Evolutionary conservation across 768 basidiomycete genomes (phyloP), one percentile per base, ranked within the genome.

Genomic region (Cystobasidium tubakii): DNA sequence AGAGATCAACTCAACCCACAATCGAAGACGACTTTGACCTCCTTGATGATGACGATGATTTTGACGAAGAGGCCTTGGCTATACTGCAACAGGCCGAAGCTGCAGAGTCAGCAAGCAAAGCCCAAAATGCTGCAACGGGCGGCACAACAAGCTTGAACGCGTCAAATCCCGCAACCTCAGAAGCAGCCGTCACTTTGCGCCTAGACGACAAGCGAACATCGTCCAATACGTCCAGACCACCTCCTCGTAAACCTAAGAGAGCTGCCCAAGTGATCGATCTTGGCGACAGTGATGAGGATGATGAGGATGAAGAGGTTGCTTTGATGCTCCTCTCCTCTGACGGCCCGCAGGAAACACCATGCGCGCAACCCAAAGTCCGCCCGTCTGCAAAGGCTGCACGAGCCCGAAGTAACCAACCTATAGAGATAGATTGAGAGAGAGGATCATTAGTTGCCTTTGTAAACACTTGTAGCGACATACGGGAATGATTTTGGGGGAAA

Each of bases 11-110:
- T n/a, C n/a, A n/a, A n/a, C n/a, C n/a, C 23, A 57, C 7, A 57
- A n/a, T 23, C 7, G 89, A 91, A 73, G 92, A 93, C 67, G 92
- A 95, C 79, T 91, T 93, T 76, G 91, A 94, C 7, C 90, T 92
- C 55, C 83, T 95, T 44, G 92, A 94, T 74, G 92, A 62, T 29
- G 57, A 62, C 15, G 57, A 62, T 23, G 57, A 62, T 9, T 33
- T 62, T 29, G 57, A 62, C 36, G 57, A 62, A n/a, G 57, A 62
- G 15, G 57, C 29, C 7, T 62, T 62, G 25, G 57, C 29, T 39
- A 23, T 39, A 9, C 25, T 62, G 57, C 57, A 39, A 23, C 10
- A 7, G 4, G 57, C 29, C 4, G 57, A 62, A 62, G 57, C 29
- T 31, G 57, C 29, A 12, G 57, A 62, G 29, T 62, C 57, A n/a